Base-by-base conservation (phyloP, 345 rosid species). In the Dipteronia dyeriana region DNA sequence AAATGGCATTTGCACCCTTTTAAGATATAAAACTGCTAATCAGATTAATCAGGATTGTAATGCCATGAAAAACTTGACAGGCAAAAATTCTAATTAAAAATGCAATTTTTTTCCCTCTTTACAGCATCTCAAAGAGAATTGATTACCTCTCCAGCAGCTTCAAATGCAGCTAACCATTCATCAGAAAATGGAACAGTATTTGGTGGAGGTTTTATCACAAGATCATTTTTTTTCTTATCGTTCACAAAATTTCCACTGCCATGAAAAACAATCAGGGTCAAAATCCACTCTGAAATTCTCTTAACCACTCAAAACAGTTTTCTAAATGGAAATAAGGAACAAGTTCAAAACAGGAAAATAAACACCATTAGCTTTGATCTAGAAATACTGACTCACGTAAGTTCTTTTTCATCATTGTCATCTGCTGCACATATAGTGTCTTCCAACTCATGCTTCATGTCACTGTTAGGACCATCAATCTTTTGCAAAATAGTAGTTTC, bases 111-210 rank as follows among this genome's bases (percentile, higher is more conserved):
- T 25, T 25, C 9, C 63, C 26, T 59, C 25, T 25, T 51, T 51
- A 8, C 56, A 25, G 56, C 47, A 12, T 17, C 59, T 49, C 22
- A 62, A 47, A 23, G 4, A 7, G 17, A 38, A 65, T 7, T 23
- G 29, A 65, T 59, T 90, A 96, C 98, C 99, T 94, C 98, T 79
- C 99, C 99, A 71, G 97, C 97, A 75, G 94, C 95, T 88, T 92
- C 98, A 73, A 92, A 69, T 71, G 95, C 97, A 67, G 98, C 93
- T 81, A 96, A 76, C 99, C 99, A 92, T 76, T 96, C 98, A 56
- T 94, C 97, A 71, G 98, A 96, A 82, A 94, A 94, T 51, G 99
- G 97, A 85, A 80, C 83, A 78, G 86, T 97, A 82, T 84, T 59
- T 47, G 79, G 82, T 57, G 89, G 94, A 72, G 91, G 97, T 84